phyloP scores from a whole-genome alignment of 2,329 filamentous ascomycete species.

The Penicillium sp. region DNA sequence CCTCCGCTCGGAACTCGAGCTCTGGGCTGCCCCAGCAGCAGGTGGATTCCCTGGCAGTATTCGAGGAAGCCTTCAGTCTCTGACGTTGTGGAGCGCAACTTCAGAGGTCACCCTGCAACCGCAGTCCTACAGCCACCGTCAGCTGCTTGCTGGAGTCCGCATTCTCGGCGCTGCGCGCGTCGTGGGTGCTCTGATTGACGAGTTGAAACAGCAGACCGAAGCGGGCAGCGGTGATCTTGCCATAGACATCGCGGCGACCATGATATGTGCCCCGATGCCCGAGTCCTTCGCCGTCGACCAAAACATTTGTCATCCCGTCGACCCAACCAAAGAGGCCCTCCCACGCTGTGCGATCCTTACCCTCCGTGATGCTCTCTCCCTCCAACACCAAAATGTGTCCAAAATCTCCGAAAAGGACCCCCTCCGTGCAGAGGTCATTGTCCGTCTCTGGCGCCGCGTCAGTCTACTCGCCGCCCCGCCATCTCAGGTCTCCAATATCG shows the following conservation, averaged over 20 bases:
- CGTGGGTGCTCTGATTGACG: constrained; percentile 41
- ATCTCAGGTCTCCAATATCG: constrained; percentile 43
- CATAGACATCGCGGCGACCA: constrained; percentile 46
- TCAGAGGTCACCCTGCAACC: constrained; percentile 55
- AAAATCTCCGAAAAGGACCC: constrained; percentile 47
- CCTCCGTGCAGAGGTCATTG: constrained; percentile 45
- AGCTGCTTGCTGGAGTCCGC: constrained; percentile 48
- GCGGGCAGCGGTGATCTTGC: constrained; percentile 44
- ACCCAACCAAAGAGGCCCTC: constrained; percentile 34
- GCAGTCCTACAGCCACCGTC: constrained; percentile 58
- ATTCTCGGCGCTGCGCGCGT: constrained; percentile 45
- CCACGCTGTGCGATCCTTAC: constrained; percentile 40
- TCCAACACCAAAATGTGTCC: constrained; percentile 42
- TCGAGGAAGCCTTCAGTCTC: constrained; percentile 52
- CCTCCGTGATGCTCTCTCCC: constrained; percentile 43
- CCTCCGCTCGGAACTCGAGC: constrained; percentile 52
- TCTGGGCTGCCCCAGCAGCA: constrained; percentile 51
- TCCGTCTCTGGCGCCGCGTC: constrained; percentile 49
- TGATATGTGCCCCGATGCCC: constrained; percentile 44
- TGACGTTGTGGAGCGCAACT: constrained; percentile 56
- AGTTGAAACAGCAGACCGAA: constrained; percentile 46
- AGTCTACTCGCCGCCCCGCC: constrained; percentile 42
- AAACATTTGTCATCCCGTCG: constrained; percentile 36
- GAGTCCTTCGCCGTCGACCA: constrained; percentile 45
- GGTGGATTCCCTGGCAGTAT: constrained; percentile 52